Percentiles rank a stretch among this genome's conserved stretches.
These are phyloP conservation scores for Quercus aquifolioides DNA, from an alignment of 306 rosid species.

Conservation along the genomic window DNA sequence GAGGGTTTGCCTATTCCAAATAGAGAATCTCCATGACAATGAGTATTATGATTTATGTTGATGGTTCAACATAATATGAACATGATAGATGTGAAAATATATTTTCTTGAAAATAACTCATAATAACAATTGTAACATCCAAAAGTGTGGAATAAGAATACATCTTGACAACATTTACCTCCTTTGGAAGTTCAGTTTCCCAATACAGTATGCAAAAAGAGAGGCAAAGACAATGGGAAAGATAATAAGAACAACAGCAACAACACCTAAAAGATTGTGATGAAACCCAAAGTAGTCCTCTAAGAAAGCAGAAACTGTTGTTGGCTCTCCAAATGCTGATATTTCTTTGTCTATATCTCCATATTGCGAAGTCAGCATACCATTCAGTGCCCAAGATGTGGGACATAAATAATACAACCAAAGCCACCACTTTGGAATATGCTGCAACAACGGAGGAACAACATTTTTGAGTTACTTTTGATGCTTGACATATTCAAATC, in stretches of 20 bases:
- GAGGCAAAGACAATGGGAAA: constrained; percentile 41
- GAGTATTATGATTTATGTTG: background rate
- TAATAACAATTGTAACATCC: background rate
- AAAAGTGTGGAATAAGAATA: no score
- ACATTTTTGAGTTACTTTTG: background rate
- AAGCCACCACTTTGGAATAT: constrained; percentile 73
- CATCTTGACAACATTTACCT: constrained; percentile 25
- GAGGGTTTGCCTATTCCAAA: background rate
- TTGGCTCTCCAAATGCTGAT: constrained; percentile 37
- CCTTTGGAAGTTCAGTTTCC: constrained; percentile 49
- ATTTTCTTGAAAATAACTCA: background rate
- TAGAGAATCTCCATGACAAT: background rate
- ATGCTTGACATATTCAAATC: background rate
- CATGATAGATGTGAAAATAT: background rate
- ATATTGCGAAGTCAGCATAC: constrained; percentile 60
- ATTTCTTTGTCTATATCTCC: constrained; percentile 43
- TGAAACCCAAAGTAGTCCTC: constrained; percentile 55
- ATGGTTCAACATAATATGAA: background rate
- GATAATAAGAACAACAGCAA: constrained; percentile 34
- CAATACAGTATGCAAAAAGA: constrained; percentile 49
- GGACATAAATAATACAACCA: constrained; percentile 66
- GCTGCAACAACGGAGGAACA: constrained; percentile 38
- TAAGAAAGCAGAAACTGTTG: constrained; percentile 40
- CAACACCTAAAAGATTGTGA: constrained; percentile 34
- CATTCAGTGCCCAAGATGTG: constrained; percentile 57